A percentile compares a stretch with the other conserved stretches of the same genome.
phyloP scores from a whole-genome alignment of 805 yeast genomes.

The Cyberlindnera maclurae region DNA sequence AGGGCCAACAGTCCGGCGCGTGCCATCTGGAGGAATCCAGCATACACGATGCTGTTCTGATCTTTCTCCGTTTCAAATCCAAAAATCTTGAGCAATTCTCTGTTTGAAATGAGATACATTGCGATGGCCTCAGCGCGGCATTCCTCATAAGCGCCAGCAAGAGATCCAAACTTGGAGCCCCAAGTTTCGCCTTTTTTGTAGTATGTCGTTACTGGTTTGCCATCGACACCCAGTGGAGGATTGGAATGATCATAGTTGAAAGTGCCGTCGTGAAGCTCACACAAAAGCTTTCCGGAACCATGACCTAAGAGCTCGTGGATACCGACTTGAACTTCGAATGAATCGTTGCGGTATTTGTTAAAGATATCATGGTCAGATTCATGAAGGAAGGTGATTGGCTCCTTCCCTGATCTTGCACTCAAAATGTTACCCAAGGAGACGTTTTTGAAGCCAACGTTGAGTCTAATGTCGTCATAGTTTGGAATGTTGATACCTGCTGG shows the following conservation, averaged over 20 bases:
- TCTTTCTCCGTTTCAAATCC: conserved; percentile 52
- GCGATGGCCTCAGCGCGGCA: conserved; percentile 92
- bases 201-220: conserved; percentile 56
- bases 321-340: conserved; percentile 92
- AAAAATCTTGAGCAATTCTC: conserved; percentile 62
- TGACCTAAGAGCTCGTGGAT: conserved; percentile 89
- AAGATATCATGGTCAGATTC: conserved; percentile 48
- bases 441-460: conserved; percentile 80
- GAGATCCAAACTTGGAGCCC: conserved; percentile 78
- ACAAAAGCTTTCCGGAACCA: conserved; percentile 78
- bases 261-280: conserved; percentile 49
- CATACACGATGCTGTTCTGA: conserved; percentile 55
- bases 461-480: conserved; percentile 82
- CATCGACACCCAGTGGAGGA: conserved; percentile 58
- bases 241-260: conserved; percentile 64
- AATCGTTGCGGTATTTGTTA: conserved; percentile 67
- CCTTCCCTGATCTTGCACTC: conserved; percentile 64
- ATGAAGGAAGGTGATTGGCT: conserved; percentile 59
- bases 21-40: conserved; percentile 76
- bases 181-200: conserved; percentile 82
- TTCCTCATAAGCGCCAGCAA: conserved; percentile 87
- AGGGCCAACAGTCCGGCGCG: conserved; percentile 80
- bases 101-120: conserved; percentile 65
- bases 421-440: conserved; percentile 84
- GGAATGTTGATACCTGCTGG: conserved; percentile 95